Conservation (phyloP, 2,329 filamentous ascomycete species). For the Cladophialophora psammophila region DNA sequence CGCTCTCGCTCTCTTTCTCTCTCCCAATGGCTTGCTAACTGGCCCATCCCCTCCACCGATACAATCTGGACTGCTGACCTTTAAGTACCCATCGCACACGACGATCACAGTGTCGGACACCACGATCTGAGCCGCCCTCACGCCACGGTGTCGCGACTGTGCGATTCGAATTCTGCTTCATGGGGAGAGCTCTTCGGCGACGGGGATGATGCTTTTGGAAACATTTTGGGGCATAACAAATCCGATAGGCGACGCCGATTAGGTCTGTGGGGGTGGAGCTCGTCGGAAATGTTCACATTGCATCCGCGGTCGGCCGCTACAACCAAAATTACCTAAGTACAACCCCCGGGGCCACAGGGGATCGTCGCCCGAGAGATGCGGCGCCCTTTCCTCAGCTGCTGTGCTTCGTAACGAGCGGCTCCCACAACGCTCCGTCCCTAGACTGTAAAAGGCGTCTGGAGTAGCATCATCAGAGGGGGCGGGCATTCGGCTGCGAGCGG, state of each 20-base stretch:
- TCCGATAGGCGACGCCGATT: slow-evolving; percentile 1
- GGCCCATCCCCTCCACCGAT: neutral
- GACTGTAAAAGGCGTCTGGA: neutral
- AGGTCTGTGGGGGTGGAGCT: neutral
- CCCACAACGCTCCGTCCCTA: neutral
- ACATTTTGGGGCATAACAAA: neutral
- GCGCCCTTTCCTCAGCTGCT: neutral
- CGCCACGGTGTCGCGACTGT: neutral
- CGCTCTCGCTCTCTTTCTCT: neutral
- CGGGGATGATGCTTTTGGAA: neutral
- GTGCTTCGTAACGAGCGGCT: neutral
- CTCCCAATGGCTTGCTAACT: neutral
- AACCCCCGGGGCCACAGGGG: neutral
- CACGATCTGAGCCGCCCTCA: neutral
- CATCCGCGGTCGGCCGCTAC: neutral
- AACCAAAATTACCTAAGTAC: neutral
- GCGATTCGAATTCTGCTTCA: neutral
- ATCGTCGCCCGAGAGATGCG: neutral
- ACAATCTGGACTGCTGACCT: neutral
- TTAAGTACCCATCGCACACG: neutral
- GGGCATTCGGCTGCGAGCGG: neutral
- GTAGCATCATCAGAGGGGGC: neutral
- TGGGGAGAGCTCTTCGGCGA: neutral
- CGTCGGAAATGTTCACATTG: neutral
- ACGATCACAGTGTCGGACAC: neutral